Percentiles rank a stretch among this genome's conserved stretches.
phyloP scores from a whole-genome alignment of 192 early-diverging fungal genomes.

The Podila verticillata region DNA sequence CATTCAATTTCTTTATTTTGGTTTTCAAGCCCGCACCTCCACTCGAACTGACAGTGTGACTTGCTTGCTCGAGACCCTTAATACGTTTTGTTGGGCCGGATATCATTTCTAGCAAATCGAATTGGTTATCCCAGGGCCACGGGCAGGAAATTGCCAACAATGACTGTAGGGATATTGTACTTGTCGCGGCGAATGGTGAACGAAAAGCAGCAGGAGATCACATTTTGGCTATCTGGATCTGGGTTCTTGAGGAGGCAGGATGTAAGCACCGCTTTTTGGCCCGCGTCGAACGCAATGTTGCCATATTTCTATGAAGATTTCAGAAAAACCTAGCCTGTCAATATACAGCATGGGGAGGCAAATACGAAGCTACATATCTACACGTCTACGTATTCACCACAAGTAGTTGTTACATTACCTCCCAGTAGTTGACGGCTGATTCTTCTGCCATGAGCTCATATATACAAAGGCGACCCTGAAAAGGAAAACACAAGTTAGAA shows the following conservation, averaged over 20 bases:
- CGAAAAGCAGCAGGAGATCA: constrained; percentile 88
- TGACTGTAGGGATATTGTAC: constrained; percentile 78
- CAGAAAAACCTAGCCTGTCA: neutral
- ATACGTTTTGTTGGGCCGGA: too few species aligned
- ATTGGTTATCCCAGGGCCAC: constrained; percentile 14
- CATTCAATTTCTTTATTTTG: constrained; percentile 1
- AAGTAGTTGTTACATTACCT: constrained; percentile 55
- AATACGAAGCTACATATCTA: too few species aligned
- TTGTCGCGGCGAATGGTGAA: constrained; percentile 96
- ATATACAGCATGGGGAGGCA: too few species aligned
- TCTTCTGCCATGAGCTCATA: constrained; percentile 83
- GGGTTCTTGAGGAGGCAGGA: constrained; percentile 84
- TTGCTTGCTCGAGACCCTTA: too few species aligned
- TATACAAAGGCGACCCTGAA: constrained; percentile 55
- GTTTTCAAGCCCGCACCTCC: neutral
- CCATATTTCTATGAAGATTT: constrained; percentile 84
- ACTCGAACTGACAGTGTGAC: too few species aligned
- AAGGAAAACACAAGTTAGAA: neutral
- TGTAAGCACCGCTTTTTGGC: constrained; percentile 96
- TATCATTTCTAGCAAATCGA: too few species aligned
- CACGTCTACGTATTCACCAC: neutral
- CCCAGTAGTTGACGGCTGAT: constrained; percentile 97
- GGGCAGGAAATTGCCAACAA: constrained; percentile 46
- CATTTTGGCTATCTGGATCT: constrained; percentile 58
- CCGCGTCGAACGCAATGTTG: constrained; percentile 96